phyloP scores from a whole-genome alignment of 805 yeast species.

The Saccharomycopsis oosterbeekiorum region DNA sequence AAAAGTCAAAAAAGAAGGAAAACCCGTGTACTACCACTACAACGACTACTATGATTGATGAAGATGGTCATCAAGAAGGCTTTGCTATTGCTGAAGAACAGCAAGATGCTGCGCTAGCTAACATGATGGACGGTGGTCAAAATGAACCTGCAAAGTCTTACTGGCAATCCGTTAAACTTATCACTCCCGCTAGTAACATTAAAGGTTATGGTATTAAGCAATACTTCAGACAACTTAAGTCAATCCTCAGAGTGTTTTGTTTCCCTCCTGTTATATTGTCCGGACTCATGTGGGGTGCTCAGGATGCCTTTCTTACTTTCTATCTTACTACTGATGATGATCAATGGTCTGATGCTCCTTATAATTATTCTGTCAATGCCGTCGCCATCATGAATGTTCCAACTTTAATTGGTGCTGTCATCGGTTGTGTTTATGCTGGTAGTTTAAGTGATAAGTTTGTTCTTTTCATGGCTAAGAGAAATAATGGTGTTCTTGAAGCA shows the following conservation, averaged over 20 bases:
- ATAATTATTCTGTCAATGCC: slow-evolving; percentile 52
- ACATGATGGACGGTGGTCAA: slow-evolving; percentile 27
- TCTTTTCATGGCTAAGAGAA: slow-evolving; percentile 48
- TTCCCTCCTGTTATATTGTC: slow-evolving; percentile 59
- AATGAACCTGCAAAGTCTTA: slow-evolving; percentile 34
- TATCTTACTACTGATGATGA: slow-evolving; percentile 68
- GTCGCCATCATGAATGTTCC: slow-evolving; percentile 74
- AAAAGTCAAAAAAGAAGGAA: slow-evolving; percentile 12
- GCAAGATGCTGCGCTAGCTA: slow-evolving; percentile 16
- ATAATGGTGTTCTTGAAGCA: slow-evolving; percentile 54
- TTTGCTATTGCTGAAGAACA: slow-evolving; percentile 11
- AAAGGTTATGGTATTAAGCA: slow-evolving; percentile 59
- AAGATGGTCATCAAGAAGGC: not conserved
- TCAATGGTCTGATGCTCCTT: slow-evolving; percentile 54
- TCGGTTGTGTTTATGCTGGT: slow-evolving; percentile 62
- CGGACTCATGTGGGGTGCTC: slow-evolving; percentile 73
- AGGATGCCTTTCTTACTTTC: slow-evolving; percentile 66
- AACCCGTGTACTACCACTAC: slow-evolving; percentile 2
- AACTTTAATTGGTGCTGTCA: slow-evolving; percentile 51
- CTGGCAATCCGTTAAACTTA: slow-evolving; percentile 36
- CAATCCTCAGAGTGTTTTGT: slow-evolving; percentile 45
- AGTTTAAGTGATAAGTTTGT: slow-evolving; percentile 49
- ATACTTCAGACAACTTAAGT: slow-evolving; percentile 41
- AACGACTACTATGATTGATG: slow-evolving; percentile 13
- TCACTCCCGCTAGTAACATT: slow-evolving; percentile 50